Evolutionary conservation across 495 filamentous ascomycete genomes (phyloP), one percentile per base, ranked within the genome.

Genomic region (Neurospora sp.): DNA sequence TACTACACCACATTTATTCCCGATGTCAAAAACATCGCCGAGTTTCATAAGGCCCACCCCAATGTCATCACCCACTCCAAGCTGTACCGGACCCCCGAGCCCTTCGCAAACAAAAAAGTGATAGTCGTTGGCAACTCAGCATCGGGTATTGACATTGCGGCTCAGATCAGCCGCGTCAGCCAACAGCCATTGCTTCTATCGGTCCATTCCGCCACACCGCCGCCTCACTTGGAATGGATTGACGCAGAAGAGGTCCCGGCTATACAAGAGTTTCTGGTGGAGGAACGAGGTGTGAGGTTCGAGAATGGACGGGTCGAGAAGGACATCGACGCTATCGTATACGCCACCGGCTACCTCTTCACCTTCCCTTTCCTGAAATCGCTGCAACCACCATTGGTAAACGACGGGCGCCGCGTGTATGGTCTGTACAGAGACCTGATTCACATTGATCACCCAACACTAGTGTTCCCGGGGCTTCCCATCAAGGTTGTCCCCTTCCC

Each of bases 401-500:
- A 85, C 0, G 83, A 90, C 72, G 95, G 95, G 6, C 86, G 85
- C n/a, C 83, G 91, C 31, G 88, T 91, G 0, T 79, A 88, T 74
- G 87, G 91, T 48, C 75, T 92, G 4, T 97, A 93, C 73, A 85
- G 91, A 72, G 92, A 98, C 71, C 78, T 97, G 5, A 91, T 97
- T 79, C 90, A 91, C 77, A 89, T 87, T 16, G 81, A 87, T 4
- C 87, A 92, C 69, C 93, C 94, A 4, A 95, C 93, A 0, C 82
- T 99, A 5, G 91, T 89, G 3, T 94, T 97, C 74, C 85, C 91
- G 0, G 91, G 87, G 0, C 82, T 98, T 27, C 88, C 90, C 4
- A 91, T 93, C 73, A 91, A 92, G 73, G 88, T 97, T 12, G 90
- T 96, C 35, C 94, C 95, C 3, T 97, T 97, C 76, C 90, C 92